phyloP scores from a whole-genome alignment of 495 filamentous ascomycete species.

The Recurvomyces mirabilis region DNA sequence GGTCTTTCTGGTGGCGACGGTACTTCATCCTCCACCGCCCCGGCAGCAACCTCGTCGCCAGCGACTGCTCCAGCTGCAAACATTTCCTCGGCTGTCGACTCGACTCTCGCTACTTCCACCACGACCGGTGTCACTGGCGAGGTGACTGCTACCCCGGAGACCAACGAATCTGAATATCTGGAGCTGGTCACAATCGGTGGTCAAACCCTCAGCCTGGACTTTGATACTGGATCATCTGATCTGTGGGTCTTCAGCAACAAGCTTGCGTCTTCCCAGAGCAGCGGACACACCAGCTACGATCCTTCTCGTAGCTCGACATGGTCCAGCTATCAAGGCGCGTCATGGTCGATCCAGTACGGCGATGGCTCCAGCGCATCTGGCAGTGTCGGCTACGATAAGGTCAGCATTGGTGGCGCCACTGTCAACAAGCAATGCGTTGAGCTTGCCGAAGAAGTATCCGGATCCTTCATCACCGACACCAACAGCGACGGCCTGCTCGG shows the following conservation, averaged over 20 bases:
- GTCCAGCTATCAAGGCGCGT: conserved; percentile 34
- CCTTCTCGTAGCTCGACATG: conserved; percentile 48
- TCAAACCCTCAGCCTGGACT: conserved; percentile 61
- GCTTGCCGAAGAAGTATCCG: conserved; percentile 52
- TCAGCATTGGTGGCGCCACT: conserved; percentile 60
- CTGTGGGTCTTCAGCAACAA: conserved; percentile 73
- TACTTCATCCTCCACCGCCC: not conserved
- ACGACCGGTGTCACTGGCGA: conserved; percentile 31
- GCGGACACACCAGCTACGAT: conserved; percentile 52
- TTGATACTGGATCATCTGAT: conserved; percentile 77
- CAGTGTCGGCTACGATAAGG: conserved; percentile 57
- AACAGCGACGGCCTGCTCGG: conserved; percentile 64
- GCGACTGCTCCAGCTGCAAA: not conserved
- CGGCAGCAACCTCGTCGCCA: not conserved
- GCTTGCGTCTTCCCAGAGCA: conserved; percentile 35
- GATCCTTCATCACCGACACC: conserved; percentile 50
- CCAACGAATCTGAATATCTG: conserved; percentile 57
- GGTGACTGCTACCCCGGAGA: conserved; percentile 50
- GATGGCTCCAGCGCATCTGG: conserved; percentile 59
- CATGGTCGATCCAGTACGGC: conserved; percentile 63
- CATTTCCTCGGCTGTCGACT: not conserved
- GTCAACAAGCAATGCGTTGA: conserved; percentile 61
- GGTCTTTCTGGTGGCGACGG: not conserved
- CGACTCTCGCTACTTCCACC: not conserved
- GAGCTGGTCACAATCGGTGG: conserved; percentile 61